A percentile compares a stretch with the other conserved stretches of the same genome.
Conservation (phyloP, 768 basidiomycete species). For the Lentinula edodes region DNA sequence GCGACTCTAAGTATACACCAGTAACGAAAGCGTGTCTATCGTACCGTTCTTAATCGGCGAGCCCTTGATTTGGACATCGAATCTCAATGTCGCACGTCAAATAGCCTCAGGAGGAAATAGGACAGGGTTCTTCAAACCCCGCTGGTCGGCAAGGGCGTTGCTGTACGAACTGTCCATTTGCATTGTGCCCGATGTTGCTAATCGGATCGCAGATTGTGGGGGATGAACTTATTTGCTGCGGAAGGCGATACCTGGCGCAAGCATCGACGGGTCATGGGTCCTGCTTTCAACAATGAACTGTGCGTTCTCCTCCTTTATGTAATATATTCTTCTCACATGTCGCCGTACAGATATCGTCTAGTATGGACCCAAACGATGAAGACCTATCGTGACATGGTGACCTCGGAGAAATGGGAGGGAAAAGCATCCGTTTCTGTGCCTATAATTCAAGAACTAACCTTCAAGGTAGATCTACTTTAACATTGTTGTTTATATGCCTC, state of each 20-base stretch:
- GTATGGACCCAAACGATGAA: slow-evolving; percentile 34
- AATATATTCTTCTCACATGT: neutral
- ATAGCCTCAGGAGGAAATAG: slow-evolving; percentile 33
- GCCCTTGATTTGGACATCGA: slow-evolving; percentile 35
- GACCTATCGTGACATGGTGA: slow-evolving; percentile 35
- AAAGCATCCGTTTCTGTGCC: slow-evolving; percentile 23
- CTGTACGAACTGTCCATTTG: slow-evolving; percentile 19
- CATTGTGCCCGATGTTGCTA: neutral
- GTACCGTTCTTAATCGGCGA: slow-evolving; percentile 32
- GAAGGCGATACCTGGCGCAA: slow-evolving; percentile 40
- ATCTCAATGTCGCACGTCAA: slow-evolving; percentile 42
- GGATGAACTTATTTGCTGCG: slow-evolving; percentile 39
- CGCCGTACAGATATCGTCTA: slow-evolving; percentile 28
- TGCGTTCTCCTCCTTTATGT: slow-evolving; percentile 13
- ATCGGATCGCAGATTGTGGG: slow-evolving; percentile 24
- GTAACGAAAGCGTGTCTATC: slow-evolving; percentile 34
- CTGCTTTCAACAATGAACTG: slow-evolving; percentile 38
- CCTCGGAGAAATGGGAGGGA: slow-evolving; percentile 27
- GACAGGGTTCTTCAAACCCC: slow-evolving; percentile 35
- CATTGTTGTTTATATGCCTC: neutral
- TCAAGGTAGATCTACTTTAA: slow-evolving; percentile 21
- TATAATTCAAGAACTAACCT: slow-evolving; percentile 26
- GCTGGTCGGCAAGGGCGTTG: slow-evolving; percentile 21
- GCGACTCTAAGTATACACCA: slow-evolving; percentile 26
- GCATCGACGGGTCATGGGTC: slow-evolving; percentile 38